Evolutionary conservation across 108 stramenopile genomes (phyloP).

Genomic region (Conticribra weissflogii): DNA sequence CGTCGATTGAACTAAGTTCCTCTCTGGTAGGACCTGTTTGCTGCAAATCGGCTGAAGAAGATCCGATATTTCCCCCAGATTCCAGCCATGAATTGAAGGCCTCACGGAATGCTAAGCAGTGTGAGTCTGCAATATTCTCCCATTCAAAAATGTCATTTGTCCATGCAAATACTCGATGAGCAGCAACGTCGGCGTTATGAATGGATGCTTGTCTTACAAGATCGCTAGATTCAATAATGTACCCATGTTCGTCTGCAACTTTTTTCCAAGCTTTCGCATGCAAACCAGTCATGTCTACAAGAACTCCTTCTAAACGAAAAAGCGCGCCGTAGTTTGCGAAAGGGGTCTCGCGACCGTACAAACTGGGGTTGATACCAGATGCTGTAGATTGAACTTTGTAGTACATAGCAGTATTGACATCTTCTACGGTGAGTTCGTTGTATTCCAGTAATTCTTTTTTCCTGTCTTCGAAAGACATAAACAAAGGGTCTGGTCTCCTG

Average conservation of each 20-base stretch:
- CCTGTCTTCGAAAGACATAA: conserved; percentile 60
- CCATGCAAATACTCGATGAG: conserved; percentile 66
- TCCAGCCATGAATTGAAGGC: conserved; percentile 63
- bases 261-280: conserved; percentile 71
- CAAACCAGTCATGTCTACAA: conserved; percentile 74
- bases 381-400: conserved; percentile 58
- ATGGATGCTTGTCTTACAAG: conserved; percentile 65
- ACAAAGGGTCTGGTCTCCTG: conserved; percentile 35
- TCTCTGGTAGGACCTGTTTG: conserved; percentile 35
- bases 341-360: conserved; percentile 68
- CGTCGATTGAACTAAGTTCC: conserved; percentile 35
- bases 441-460: conserved; percentile 69
- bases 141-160: conserved; percentile 61
- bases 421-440: conserved; percentile 60
- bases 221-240: conserved; percentile 49
- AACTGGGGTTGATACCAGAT: conserved; percentile 68
- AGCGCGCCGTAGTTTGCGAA: conserved; percentile 80
- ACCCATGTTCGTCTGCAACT: conserved; percentile 60
- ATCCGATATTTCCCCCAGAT: conserved; percentile 7
- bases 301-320: conserved; percentile 77
- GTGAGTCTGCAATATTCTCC: conserved; percentile 46
- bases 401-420: conserved; percentile 68
- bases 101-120: conserved; percentile 50
- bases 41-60: conserved; percentile 5
- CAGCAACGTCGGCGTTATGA: conserved; percentile 59